Evolutionary conservation across 2,329 filamentous ascomycete genomes (phyloP), one percentile per base, ranked within the genome.

Genomic region (Penicillium olsonii): DNA sequence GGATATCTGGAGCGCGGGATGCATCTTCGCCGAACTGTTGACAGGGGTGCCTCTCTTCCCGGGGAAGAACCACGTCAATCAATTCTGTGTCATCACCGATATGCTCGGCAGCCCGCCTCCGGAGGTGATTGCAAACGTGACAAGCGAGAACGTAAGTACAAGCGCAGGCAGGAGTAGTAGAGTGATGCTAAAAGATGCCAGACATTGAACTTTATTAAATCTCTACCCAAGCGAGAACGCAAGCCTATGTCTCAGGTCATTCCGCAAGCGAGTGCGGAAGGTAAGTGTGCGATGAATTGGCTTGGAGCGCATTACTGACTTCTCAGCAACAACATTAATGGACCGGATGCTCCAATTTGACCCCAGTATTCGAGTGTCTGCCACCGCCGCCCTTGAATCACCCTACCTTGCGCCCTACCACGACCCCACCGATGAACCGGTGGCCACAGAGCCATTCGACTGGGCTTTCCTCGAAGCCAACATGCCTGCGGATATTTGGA

Each of bases 1-100:
- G 51, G 94, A 99, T 71, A 96, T 99, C 68, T 99, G 94, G 94
- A 97, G 92, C 70, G 92, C 91, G 8, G 94, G 92, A 50, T 99
- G 94, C 75, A 97, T 99, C 69, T 97, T 99, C 64, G 94, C 94
- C 22, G 94, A 99, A 77, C 97, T 99, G 92, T 82, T 99, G 45
- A 90, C 96, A 75, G 92, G 94, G 67, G 96, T 96, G 77, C 94
- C 94, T 24, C 77, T 99, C 20, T 99, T 99, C 80, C 92, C 92
- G 0, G 94, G 94, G 68, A 97, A 97, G 77, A 94, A 99, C 67
- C 94, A 99, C 68, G 92, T 99, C 72, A 96, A 99, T 76, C 94
- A 99, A 71, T 99, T 99, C 74, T 96, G 91, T 62, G 97, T 99
- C 76, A 99, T 99, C 69, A 97, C 94, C n/a, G 92, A 97, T 71